These are phyloP conservation scores for Fusarium brachygibbosum DNA, from an alignment of 2,329 filamentous ascomycete species.

Conservation along the genomic window DNA sequence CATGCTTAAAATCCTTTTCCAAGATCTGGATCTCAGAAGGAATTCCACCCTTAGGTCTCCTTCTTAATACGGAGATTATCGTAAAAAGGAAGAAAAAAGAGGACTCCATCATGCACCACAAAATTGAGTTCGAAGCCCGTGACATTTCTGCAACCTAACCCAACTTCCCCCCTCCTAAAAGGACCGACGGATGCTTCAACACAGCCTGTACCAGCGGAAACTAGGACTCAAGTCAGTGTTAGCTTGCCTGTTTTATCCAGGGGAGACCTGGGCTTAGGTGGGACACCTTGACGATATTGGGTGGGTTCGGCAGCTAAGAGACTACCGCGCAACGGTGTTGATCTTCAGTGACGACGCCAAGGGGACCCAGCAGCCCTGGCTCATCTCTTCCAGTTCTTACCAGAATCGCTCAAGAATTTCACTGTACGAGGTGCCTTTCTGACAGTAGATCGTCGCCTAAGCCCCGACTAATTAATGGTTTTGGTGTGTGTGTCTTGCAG, in stretches of 20 bases:
- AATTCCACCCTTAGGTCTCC: neutral
- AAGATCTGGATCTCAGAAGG: neutral
- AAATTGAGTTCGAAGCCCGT: conserved; percentile 1
- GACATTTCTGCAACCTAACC: neutral
- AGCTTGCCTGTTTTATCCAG: neutral
- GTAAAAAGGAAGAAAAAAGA: neutral
- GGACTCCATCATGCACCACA: neutral
- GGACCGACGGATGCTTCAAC: neutral
- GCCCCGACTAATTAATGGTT: neutral
- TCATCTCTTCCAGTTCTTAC: neutral
- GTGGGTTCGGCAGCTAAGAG: neutral
- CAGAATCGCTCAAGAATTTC: neutral
- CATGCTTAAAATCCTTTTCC: neutral
- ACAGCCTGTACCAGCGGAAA: neutral
- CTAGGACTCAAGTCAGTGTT: neutral
- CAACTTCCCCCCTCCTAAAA: neutral
- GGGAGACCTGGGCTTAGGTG: neutral
- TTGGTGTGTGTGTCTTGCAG: neutral
- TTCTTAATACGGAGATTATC: neutral
- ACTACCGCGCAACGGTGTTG: neutral
- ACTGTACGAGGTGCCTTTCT: neutral
- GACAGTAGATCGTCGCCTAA: neutral
- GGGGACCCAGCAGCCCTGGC: neutral
- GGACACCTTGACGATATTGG: neutral
- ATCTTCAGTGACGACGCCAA: neutral